A percentile compares a stretch with the other conserved stretches of the same genome.
Conservation (phyloP, 257 asterid genomes). For the Solanum pinnatisectum region DNA sequence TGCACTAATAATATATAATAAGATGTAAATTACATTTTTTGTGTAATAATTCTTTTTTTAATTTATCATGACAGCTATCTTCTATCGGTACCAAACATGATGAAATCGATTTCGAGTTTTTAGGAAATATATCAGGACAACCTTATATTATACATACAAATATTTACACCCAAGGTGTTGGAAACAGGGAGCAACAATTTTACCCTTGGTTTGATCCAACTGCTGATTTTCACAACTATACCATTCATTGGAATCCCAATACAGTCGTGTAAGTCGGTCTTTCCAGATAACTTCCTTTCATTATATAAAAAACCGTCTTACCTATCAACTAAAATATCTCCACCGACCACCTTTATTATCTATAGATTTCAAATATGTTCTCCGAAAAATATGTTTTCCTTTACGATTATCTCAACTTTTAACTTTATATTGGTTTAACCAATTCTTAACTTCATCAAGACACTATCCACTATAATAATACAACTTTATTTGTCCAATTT, state of each 20-base stretch:
- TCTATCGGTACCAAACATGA: conserved; percentile 55
- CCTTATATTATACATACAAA: conserved; percentile 66
- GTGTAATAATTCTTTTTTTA: not conserved
- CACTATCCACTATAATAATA: not conserved
- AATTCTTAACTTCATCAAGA: not conserved
- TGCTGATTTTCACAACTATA: conserved; percentile 62
- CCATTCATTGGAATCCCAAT: conserved; percentile 58
- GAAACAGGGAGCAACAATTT: conserved; percentile 60
- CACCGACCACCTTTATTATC: too few relatives aligned
- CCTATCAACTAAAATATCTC: not conserved
- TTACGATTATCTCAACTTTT: not conserved
- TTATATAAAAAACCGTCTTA: not conserved
- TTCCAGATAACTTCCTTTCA: not conserved
- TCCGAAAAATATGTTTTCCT: not conserved
- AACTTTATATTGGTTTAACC: not conserved
- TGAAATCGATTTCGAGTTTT: conserved; percentile 79
- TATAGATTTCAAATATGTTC: too few relatives aligned
- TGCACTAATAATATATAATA: not conserved
- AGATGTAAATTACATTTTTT: not conserved
- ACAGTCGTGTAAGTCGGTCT: conserved; percentile 38
- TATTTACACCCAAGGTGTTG: conserved; percentile 47
- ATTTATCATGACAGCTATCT: conserved; percentile 31
- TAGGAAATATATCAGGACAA: conserved; percentile 67
- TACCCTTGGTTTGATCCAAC: conserved; percentile 78
- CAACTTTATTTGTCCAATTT: not conserved